These are phyloP conservation scores for Castanospermum australe DNA, from an alignment of 306 rosid species.

Conservation along the genomic window DNA sequence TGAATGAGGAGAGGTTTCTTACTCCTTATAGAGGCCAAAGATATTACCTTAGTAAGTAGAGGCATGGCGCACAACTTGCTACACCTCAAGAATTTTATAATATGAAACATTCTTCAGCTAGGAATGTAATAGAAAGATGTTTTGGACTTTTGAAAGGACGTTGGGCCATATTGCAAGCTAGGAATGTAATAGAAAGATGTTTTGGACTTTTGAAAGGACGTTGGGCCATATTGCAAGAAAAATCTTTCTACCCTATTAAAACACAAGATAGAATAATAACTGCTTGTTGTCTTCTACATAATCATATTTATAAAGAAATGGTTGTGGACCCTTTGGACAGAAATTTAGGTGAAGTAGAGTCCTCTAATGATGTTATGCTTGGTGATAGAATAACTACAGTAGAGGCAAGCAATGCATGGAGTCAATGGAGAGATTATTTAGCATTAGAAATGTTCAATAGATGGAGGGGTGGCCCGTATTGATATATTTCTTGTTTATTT, in stretches of 20 bases:
- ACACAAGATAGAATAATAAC: background rate
- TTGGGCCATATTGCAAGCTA: too few relatives aligned
- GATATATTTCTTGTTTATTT: too few relatives aligned
- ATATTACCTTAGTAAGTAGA: background rate
- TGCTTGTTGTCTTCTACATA: background rate
- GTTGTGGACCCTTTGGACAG: background rate
- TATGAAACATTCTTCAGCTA: background rate
- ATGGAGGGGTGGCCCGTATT: too few relatives aligned
- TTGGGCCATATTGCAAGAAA: background rate
- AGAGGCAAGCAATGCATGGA: background rate
- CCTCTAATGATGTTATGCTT: background rate
- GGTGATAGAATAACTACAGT: background rate
- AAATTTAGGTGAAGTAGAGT: background rate
- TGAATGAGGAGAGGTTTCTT: background rate
- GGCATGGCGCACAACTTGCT: background rate
- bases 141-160: background rate
- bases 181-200: too few relatives aligned
- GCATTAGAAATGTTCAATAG: background rate
- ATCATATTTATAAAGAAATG: background rate
- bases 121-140: background rate
- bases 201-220: too few relatives aligned
- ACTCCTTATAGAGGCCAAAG: background rate
- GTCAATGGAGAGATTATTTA: background rate
- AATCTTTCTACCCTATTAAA: background rate
- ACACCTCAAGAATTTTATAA: background rate